phyloP scores from a whole-genome alignment of 768 basidiomycete genomes.

The Cubamyces sp. region DNA sequence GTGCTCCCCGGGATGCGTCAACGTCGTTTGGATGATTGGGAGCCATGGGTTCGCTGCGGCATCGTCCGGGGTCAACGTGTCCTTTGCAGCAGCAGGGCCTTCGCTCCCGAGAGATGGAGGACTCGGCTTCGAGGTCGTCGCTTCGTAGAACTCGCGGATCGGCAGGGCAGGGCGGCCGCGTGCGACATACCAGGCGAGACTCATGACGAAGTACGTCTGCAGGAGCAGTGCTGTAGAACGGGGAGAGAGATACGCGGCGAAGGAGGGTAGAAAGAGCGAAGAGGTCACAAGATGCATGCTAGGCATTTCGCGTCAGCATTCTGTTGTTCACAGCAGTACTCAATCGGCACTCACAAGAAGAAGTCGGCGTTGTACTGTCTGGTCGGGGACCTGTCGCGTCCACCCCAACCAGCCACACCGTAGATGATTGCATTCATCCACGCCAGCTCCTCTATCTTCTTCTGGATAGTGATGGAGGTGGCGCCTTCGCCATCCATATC shows the following conservation, averaged over 20 bases:
- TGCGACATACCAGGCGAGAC: slow-evolving; percentile 57
- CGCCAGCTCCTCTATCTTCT: slow-evolving; percentile 64
- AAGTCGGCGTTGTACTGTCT: slow-evolving; percentile 58
- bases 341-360: slow-evolving; percentile 50
- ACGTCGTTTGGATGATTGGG: slow-evolving; percentile 52
- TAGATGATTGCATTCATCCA: slow-evolving; percentile 63
- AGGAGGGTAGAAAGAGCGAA: slow-evolving; percentile 59
- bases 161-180: slow-evolving; percentile 58
- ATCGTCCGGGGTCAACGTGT: slow-evolving; percentile 39
- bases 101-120: slow-evolving; percentile 31
- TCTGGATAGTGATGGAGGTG: slow-evolving; percentile 40
- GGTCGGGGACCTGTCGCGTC: slow-evolving; percentile 32
- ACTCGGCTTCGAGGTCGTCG: slow-evolving; percentile 21
- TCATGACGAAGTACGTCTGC: slow-evolving; percentile 57
- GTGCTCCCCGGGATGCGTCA: slow-evolving; percentile 65
- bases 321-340: not conserved
- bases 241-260: slow-evolving; percentile 41
- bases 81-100: slow-evolving; percentile 30
- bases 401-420: slow-evolving; percentile 59
- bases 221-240: slow-evolving; percentile 55
- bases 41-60: slow-evolving; percentile 62
- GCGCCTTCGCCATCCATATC: slow-evolving; percentile 19
- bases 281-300: slow-evolving; percentile 75
- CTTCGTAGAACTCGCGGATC: slow-evolving; percentile 51
- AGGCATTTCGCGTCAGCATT: slow-evolving; percentile 12